Percentiles rank a stretch among this genome's conserved stretches.
Conservation (phyloP, 2,329 filamentous ascomycete genomes). For the Didymella keratinophila region DNA sequence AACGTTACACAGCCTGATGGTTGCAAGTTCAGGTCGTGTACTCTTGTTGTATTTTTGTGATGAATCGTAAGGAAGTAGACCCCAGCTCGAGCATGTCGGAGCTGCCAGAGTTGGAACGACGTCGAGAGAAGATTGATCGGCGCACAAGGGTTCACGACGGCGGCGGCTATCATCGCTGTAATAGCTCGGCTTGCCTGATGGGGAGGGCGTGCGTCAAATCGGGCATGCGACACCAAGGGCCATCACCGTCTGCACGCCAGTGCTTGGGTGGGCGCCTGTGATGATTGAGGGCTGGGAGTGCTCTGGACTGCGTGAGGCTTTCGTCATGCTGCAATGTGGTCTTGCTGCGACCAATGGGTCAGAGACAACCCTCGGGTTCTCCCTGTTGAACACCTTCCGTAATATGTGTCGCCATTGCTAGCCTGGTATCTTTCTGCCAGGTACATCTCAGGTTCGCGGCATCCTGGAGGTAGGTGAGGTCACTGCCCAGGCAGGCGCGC, state of each 20-base stretch:
- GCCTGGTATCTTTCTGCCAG: constrained; percentile 21
- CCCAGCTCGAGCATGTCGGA: neutral
- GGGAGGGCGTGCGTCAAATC: constrained; percentile 24
- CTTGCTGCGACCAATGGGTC: neutral
- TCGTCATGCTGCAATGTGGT: neutral
- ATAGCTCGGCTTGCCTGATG: constrained; percentile 27
- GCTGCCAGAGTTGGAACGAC: constrained; percentile 1
- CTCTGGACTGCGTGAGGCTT: constrained; percentile 3
- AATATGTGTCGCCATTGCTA: constrained; percentile 20
- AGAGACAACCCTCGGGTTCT: neutral
- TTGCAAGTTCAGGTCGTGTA: constrained; percentile 5
- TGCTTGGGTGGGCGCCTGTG: constrained; percentile 4
- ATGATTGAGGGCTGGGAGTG: neutral
- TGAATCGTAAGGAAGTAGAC: no score
- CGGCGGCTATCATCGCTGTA: constrained; percentile 29
- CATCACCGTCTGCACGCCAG: constrained; percentile 18
- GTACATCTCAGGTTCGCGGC: constrained; percentile 33
- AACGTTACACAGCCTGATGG: constrained; percentile 20
- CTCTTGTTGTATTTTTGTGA: neutral
- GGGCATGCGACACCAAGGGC: constrained; percentile 28
- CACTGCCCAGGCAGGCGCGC: constrained; percentile 13
- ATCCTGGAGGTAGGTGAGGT: constrained; percentile 22
- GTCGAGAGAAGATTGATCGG: constrained; percentile 15
- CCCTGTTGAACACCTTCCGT: neutral
- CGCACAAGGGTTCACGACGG: constrained; percentile 20